A percentile compares a stretch with the other conserved stretches of the same genome.
Conservation (phyloP, 2,329 filamentous ascomycete species). For the Colletotrichum spaethianum region DNA sequence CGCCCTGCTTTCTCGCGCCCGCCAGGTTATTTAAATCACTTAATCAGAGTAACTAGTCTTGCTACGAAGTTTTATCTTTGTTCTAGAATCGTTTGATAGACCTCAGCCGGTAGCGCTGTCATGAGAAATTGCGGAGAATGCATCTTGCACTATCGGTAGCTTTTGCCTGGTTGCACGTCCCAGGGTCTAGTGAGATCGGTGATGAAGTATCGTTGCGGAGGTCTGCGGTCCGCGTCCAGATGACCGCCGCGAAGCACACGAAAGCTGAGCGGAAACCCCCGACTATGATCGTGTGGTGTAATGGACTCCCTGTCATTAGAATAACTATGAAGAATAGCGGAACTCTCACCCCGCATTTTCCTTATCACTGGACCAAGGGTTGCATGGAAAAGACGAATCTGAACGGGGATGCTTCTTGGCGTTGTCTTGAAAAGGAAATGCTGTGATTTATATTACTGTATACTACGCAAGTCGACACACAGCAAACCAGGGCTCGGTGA, state of each 20-base stretch:
- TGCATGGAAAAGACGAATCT: background rate
- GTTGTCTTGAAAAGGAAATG: background rate
- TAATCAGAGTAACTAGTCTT: background rate
- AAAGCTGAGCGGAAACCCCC: background rate
- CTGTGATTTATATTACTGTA: background rate
- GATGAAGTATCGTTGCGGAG: constrained; percentile 29
- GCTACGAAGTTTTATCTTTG: background rate
- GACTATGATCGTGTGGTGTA: background rate
- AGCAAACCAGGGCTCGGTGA: too few relatives aligned
- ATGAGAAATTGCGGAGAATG: background rate
- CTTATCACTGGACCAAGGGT: background rate
- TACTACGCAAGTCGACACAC: background rate
- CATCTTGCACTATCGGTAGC: background rate
- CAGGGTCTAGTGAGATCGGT: background rate
- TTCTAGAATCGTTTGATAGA: constrained; percentile 1
- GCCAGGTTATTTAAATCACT: background rate
- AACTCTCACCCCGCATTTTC: background rate
- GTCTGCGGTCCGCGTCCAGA: constrained; percentile 21
- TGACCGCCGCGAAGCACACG: background rate
- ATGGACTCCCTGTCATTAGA: background rate
- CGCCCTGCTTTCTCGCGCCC: background rate
- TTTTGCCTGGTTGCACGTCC: background rate
- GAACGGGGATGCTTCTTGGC: background rate
- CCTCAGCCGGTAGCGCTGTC: background rate
- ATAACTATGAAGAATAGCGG: background rate